phyloP scores from a whole-genome alignment of 345 rosid species.

The Eucalyptus regnans region DNA sequence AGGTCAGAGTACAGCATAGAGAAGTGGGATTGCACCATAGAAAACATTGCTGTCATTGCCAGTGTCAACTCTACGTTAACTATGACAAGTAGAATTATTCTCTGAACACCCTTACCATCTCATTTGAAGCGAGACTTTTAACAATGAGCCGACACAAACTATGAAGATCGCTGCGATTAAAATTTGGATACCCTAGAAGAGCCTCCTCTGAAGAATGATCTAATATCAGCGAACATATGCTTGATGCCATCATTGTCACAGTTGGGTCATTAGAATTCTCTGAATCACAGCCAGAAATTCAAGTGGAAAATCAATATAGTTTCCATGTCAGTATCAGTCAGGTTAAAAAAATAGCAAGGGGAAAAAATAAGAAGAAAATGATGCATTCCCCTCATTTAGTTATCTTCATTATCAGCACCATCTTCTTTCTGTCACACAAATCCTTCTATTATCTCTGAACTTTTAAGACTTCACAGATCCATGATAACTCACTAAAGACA shows the following conservation, averaged over 20 bases:
- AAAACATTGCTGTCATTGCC: background rate
- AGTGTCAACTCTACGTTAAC: background rate
- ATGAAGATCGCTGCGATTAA: constrained; percentile 17
- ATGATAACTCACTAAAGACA: background rate
- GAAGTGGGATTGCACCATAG: background rate
- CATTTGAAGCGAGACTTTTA: constrained; percentile 39
- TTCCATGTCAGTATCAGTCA: background rate
- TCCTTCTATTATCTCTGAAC: background rate
- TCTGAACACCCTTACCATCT: constrained; percentile 23
- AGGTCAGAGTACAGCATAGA: background rate
- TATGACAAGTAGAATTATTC: background rate
- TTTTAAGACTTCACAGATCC: background rate
- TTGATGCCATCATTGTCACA: constrained; percentile 61
- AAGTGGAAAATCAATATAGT: background rate
- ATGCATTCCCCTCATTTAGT: background rate
- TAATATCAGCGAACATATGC: constrained; percentile 58
- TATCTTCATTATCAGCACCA: background rate
- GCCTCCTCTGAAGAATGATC: constrained; percentile 67
- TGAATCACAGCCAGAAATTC: constrained; percentile 7
- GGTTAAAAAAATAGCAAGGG: background rate
- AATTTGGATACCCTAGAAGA: constrained; percentile 39
- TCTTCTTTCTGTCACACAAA: background rate
- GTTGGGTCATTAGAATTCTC: constrained; percentile 39
- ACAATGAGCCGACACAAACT: constrained; percentile 34
- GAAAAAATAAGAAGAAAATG: background rate